A percentile compares a stretch with the other conserved stretches of the same genome.
Evolutionary conservation across 495 filamentous ascomycete genomes (phyloP).

Genomic region (Copromyces sp.): DNA sequence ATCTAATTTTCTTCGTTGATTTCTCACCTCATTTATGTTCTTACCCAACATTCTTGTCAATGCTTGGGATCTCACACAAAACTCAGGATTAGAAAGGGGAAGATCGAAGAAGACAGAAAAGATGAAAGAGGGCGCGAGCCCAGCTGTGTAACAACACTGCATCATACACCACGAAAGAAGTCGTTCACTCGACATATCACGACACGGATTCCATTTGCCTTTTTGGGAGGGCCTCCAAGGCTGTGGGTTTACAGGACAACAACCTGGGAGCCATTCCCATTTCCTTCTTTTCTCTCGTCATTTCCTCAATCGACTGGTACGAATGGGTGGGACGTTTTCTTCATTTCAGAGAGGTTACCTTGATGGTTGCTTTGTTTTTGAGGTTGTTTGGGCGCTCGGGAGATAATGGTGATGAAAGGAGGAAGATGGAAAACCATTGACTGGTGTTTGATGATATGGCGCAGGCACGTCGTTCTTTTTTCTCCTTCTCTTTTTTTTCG

Average conservation of each 20-base stretch:
- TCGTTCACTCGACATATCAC: background rate
- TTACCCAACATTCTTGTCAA: background rate
- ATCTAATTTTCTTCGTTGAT: constrained; percentile 21
- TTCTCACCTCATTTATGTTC: background rate
- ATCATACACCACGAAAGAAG: background rate
- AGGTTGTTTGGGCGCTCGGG: background rate
- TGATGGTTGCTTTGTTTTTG: background rate
- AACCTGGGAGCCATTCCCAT: background rate
- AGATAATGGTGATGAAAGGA: background rate
- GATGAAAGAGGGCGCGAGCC: constrained; percentile 14
- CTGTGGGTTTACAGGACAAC: background rate
- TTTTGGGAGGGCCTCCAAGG: background rate
- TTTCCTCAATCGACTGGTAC: background rate
- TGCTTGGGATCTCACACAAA: background rate
- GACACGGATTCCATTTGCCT: background rate
- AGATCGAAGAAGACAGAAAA: constrained; percentile 1
- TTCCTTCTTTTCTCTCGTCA: background rate
- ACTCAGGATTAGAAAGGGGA: background rate
- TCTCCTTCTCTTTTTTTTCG: background rate
- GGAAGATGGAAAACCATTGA: background rate
- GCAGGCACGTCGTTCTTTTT: constrained; percentile 1
- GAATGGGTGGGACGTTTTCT: background rate
- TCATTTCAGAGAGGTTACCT: background rate
- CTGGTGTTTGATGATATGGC: background rate
- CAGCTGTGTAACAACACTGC: background rate